Conservation (phyloP, 2,329 filamentous ascomycete genomes). For the Fusarium goolgardi region DNA sequence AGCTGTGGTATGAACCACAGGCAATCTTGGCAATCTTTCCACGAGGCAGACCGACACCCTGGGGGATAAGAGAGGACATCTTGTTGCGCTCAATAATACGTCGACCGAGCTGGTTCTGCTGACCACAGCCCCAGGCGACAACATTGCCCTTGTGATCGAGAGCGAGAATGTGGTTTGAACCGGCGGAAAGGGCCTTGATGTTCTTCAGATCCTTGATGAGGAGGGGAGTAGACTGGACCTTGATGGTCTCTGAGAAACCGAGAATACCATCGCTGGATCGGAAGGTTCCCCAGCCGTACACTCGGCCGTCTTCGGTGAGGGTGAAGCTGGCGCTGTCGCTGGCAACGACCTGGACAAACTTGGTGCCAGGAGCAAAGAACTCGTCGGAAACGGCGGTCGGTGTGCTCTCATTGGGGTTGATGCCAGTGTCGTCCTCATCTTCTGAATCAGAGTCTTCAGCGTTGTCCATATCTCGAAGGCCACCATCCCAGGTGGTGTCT, state of each 20-base stretch:
- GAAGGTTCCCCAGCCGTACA: conserved; percentile 90
- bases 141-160: conserved; percentile 73
- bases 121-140: conserved; percentile 77
- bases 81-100: conserved; percentile 71
- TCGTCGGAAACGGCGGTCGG: conserved; percentile 70
- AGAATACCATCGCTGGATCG: conserved; percentile 72
- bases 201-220: conserved; percentile 73
- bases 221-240: conserved; percentile 62
- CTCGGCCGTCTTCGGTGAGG: conserved; percentile 77
- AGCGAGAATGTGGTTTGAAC: conserved; percentile 77
- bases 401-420: conserved; percentile 79
- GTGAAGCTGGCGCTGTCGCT: conserved; percentile 81
- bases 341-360: conserved; percentile 73
- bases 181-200: conserved; percentile 71
- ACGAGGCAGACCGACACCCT: conserved; percentile 67
- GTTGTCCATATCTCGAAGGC: conserved; percentile 67
- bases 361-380: conserved; percentile 69
- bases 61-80: conserved; percentile 69
- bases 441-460: conserved; percentile 65
- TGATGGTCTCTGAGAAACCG: conserved; percentile 67
- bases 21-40: conserved; percentile 67
- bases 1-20: conserved; percentile 83
- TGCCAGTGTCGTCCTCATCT: conserved; percentile 69
- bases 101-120: conserved; percentile 74
- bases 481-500: conserved; percentile 76